Evolutionary conservation across 352 stramenopile species (phyloP).

Genomic region (Phytophthora fragariaefolia): DNA sequence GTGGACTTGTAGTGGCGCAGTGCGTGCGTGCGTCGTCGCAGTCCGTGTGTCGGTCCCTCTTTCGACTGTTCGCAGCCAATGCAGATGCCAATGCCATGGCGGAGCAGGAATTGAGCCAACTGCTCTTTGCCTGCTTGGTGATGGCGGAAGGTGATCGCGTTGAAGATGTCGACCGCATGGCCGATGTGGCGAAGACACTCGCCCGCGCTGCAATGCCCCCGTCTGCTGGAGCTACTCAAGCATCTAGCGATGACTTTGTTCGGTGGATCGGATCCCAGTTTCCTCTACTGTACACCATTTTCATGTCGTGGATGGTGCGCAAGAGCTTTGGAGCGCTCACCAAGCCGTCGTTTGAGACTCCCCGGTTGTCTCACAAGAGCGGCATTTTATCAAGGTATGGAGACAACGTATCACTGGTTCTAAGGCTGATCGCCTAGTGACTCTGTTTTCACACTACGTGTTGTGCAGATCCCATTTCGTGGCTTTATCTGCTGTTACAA

Average conservation of each 20-base stretch:
- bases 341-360: slow-evolving; percentile 56
- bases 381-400: slow-evolving; percentile 74
- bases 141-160: slow-evolving; percentile 55
- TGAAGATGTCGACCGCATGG: slow-evolving; percentile 39
- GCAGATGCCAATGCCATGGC: slow-evolving; percentile 38
- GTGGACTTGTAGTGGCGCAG: slow-evolving; percentile 64
- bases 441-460: neutral
- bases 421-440: too few relatives aligned
- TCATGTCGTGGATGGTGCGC: slow-evolving; percentile 73
- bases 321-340: slow-evolving; percentile 61
- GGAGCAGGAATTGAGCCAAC: slow-evolving; percentile 47
- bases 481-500: slow-evolving; percentile 61
- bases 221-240: slow-evolving; percentile 23
- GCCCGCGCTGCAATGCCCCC: slow-evolving; percentile 46
- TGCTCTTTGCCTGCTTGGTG: slow-evolving; percentile 57
- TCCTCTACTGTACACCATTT: slow-evolving; percentile 79
- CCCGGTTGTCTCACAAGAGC: slow-evolving; percentile 63
- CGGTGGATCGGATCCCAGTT: slow-evolving; percentile 66
- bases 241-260: slow-evolving; percentile 65
- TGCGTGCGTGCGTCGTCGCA: slow-evolving; percentile 74
- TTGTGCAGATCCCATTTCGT: slow-evolving; percentile 67
- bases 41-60: slow-evolving; percentile 57
- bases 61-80: slow-evolving; percentile 56
- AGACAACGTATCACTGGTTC: too few relatives aligned
- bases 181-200: slow-evolving; percentile 50